These are phyloP conservation scores for Phytophthora ohioensis DNA, from an alignment of 352 stramenopile genomes.

Conservation along the genomic window DNA sequence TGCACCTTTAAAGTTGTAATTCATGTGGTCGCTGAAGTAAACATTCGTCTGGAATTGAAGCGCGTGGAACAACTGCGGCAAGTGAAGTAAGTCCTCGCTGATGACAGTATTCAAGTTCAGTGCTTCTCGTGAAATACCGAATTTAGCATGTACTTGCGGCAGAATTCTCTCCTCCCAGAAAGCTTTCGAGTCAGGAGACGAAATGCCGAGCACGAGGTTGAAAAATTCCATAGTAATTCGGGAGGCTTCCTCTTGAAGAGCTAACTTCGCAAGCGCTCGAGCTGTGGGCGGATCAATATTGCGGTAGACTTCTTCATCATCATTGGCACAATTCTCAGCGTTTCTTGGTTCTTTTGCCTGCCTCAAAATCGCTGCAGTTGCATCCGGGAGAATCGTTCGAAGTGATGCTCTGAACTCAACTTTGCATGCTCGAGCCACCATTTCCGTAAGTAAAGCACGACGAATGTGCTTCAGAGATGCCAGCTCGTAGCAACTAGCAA, in stretches of 20 bases:
- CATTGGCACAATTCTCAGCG: conserved; percentile 9
- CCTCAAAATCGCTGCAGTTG: conserved; percentile 25
- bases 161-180: conserved; percentile 70
- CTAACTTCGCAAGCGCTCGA: conserved; percentile 26
- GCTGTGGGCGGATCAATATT: conserved; percentile 18
- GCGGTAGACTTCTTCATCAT: conserved; percentile 4
- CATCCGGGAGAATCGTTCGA: conserved; percentile 41
- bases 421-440: conserved; percentile 72
- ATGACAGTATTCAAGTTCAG: conserved; percentile 41
- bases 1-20: conserved; percentile 47
- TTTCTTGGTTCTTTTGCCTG: conserved; percentile 20
- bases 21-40: conserved; percentile 37
- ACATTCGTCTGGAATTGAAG: conserved; percentile 52
- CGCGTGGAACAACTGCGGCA: conserved; percentile 60
- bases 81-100: conserved; percentile 55
- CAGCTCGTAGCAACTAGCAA: conserved; percentile 65
- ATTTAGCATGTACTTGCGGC: conserved; percentile 54
- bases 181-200: conserved; percentile 33
- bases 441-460: conserved; percentile 59
- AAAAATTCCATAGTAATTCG: conserved; percentile 56
- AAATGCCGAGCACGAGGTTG: conserved; percentile 59
- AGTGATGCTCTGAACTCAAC: conserved; percentile 52
- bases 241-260: conserved; percentile 28
- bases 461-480: conserved; percentile 54
- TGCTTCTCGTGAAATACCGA: conserved; percentile 30